phyloP scores from a whole-genome alignment of 768 basidiomycete genomes.

The Boletus rubescentipes region DNA sequence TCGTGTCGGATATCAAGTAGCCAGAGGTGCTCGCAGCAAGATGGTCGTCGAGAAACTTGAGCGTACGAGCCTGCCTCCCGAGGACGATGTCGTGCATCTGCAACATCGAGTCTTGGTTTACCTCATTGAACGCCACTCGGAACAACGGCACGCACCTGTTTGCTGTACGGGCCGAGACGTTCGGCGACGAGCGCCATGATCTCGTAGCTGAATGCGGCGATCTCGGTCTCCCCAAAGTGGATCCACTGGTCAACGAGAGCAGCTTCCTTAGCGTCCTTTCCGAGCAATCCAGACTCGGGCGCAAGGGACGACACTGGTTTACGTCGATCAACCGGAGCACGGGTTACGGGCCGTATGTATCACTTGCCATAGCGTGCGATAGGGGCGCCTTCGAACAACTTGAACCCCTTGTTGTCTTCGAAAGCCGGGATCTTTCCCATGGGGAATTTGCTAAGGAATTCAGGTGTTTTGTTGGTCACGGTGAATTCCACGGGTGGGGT shows the following conservation, averaged over 20 bases:
- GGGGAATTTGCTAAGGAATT: conserved; percentile 31
- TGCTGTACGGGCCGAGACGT: conserved; percentile 23
- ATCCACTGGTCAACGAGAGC: conserved; percentile 34
- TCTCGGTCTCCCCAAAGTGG: conserved; percentile 30
- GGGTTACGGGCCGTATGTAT: neutral
- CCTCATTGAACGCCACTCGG: neutral
- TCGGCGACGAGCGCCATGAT: conserved; percentile 16
- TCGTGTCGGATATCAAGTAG: conserved; percentile 22
- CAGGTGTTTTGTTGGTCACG: conserved; percentile 27
- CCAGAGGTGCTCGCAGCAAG: conserved; percentile 19
- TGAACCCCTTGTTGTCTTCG: conserved; percentile 23
- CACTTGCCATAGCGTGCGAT: conserved; percentile 30
- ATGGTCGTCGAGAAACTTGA: conserved; percentile 26
- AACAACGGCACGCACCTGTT: conserved; percentile 12
- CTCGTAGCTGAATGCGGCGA: conserved; percentile 22
- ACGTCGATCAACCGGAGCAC: neutral
- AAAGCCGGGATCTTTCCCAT: conserved; percentile 30
- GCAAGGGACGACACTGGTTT: conserved; percentile 24
- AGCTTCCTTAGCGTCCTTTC: conserved; percentile 20
- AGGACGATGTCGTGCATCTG: conserved; percentile 20
- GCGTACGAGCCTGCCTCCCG: conserved; percentile 20
- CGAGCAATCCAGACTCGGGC: conserved; percentile 28
- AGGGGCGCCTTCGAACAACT: conserved; percentile 27
- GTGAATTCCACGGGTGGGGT: conserved; percentile 19
- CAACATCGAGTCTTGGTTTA: neutral